Evolutionary conservation across 805 yeast species (phyloP), one percentile per base, ranked within the genome.

Genomic region (Kodamaea nitidulidarum): DNA sequence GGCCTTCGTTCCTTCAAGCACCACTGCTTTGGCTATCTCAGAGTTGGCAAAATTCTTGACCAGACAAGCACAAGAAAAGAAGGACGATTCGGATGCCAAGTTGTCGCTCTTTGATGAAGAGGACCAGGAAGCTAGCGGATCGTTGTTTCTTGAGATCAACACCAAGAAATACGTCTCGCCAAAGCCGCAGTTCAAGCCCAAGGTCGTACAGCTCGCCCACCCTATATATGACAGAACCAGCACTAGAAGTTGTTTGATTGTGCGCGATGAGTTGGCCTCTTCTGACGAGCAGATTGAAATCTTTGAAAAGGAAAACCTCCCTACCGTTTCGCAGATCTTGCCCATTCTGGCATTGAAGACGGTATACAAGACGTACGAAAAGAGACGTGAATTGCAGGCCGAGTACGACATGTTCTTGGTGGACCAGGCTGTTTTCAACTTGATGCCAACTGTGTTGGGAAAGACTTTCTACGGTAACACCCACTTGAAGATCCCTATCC

Each of bases 321-420:
- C 76, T 15, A 61, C 74, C 28, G 60, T 78, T 32, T 41, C 60
- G 15, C 73, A 75, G 51, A 80, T 90, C 39, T 71, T 88, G 24
- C 75, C 93, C 4, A 81, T 82, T 40, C 71, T 78, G 33, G 84
- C 88, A 49, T 71, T 93, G 47, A 87, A 87, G 60, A 85, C 88
- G 24, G 84, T 82, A 44, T 91, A 80, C 72, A 88, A 88, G 65
- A 78, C 86, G n/a, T 93, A 68, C 53, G 97, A 93, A 62, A 81
- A 88, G 43, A 81, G 88, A 60, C 80, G 97, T 59, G 81, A 80
- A 46, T 76, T 93, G 44, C 62, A 73, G 31, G 59, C 71, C 11
- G 80, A 78, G 42, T 85, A 76, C 56, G 95, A 88, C 52, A 48
- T 88, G 44, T 86, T 93, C 60, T 57, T 93, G 31, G 81, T 87